phyloP scores from a whole-genome alignment of 306 rosid species.

The Sophora flavescens region DNA sequence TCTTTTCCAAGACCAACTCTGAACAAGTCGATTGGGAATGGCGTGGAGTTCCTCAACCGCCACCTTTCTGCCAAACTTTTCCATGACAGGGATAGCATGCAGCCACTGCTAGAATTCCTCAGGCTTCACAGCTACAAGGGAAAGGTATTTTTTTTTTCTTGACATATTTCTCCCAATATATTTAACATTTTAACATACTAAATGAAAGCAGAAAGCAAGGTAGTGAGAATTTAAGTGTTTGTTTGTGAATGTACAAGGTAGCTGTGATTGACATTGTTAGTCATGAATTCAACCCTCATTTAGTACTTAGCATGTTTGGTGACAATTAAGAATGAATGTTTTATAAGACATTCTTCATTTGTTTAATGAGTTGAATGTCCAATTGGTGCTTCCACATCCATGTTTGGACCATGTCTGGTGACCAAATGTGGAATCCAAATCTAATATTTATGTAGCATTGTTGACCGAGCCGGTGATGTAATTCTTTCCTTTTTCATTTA shows the following conservation, averaged over 20 bases:
- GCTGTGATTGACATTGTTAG: not conserved
- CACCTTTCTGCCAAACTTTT: slow-evolving; percentile 97
- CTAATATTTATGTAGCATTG: not conserved
- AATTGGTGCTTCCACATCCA: not conserved
- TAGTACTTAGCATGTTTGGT: not conserved
- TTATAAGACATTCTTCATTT: not conserved
- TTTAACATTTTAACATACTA: not conserved
- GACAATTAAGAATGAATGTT: not conserved
- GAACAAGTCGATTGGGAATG: slow-evolving; percentile 94
- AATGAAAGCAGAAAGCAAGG: not conserved
- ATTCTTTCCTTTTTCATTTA: not conserved
- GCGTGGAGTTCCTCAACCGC: slow-evolving; percentile 98
- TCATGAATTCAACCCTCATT: slow-evolving; percentile 1
- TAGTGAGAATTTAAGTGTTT: not conserved
- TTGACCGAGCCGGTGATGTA: not conserved
- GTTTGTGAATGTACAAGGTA: slow-evolving; percentile 16
- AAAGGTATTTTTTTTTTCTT: slow-evolving; percentile 54
- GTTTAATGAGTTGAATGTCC: slow-evolving; percentile 6
- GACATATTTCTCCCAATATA: not conserved
- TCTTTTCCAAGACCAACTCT: slow-evolving; percentile 92
- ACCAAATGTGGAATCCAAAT: not conserved
- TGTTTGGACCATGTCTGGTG: not conserved
- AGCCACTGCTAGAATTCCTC: slow-evolving; percentile 87
- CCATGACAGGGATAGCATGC: slow-evolving; percentile 97
- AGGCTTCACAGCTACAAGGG: slow-evolving; percentile 89